Percentiles rank a stretch among this genome's conserved stretches.
These are phyloP conservation scores for Paecilomyces dactylethromorphus DNA, from an alignment of 2,329 filamentous ascomycete species.

Conservation along the genomic window DNA sequence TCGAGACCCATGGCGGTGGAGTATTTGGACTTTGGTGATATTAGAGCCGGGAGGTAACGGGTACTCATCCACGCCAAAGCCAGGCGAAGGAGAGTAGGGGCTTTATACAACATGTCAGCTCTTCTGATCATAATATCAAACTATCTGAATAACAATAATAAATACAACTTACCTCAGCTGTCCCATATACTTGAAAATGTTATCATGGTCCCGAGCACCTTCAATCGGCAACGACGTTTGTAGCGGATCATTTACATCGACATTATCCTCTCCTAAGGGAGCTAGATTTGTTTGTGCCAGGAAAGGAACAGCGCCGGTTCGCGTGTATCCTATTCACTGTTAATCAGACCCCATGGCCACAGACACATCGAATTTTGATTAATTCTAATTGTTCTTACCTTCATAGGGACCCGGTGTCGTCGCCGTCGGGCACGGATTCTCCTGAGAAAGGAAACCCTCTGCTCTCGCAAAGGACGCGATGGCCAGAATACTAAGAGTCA, in stretches of 20 bases:
- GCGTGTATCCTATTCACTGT: neutral
- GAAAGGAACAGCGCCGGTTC: slow-evolving; percentile 64
- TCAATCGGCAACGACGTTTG: slow-evolving; percentile 64
- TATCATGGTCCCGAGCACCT: slow-evolving; percentile 52
- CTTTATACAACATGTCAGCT: slow-evolving; percentile 18
- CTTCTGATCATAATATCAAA: neutral
- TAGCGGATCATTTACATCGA: slow-evolving; percentile 62
- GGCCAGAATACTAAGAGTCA: neutral
- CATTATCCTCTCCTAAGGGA: slow-evolving; percentile 55
- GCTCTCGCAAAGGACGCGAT: neutral
- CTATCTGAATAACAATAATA: neutral
- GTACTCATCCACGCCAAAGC: slow-evolving; percentile 69
- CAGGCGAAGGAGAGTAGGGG: slow-evolving; percentile 61
- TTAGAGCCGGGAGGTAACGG: slow-evolving; percentile 59
- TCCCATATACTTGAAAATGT: slow-evolving; percentile 66
- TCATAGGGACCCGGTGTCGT: neutral
- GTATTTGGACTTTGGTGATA: slow-evolving; percentile 65
- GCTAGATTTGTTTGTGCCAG: slow-evolving; percentile 65
- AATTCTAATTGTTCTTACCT: neutral
- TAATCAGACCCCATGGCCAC: neutral
- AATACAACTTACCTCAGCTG: slow-evolving; percentile 42
- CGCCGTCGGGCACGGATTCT: neutral
- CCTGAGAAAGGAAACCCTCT: neutral
- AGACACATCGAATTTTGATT: neutral
- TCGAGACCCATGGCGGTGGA: slow-evolving; percentile 65